Percentiles rank a stretch among this genome's conserved stretches.
Conservation (phyloP, 1,284 basidiomycete genomes). For the Cryptococcus sp. region DNA sequence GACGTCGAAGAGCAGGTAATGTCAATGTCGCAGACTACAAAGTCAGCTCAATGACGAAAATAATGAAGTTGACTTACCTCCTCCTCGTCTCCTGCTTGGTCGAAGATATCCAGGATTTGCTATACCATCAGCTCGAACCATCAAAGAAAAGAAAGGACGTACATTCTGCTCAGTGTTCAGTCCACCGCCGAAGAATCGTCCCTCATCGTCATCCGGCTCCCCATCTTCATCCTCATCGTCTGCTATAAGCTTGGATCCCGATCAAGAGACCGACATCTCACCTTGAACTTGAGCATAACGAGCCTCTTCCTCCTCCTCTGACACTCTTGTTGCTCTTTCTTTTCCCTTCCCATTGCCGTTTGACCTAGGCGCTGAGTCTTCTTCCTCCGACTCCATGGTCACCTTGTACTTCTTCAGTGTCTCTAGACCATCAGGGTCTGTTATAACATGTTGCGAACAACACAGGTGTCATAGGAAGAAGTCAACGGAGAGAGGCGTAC, state of each 20-base stretch:
- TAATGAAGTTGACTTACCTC: slow-evolving; percentile 52
- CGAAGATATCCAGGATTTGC: slow-evolving; percentile 69
- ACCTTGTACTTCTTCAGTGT: slow-evolving; percentile 60
- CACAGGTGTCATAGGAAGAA: background rate
- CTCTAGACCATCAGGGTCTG: slow-evolving; percentile 44
- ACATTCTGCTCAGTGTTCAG: slow-evolving; percentile 84
- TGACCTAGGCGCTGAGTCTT: slow-evolving; percentile 6
- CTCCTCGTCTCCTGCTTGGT: slow-evolving; percentile 55
- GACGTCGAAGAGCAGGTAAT: slow-evolving; percentile 63
- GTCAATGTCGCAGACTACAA: slow-evolving; percentile 49
- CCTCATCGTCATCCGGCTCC: slow-evolving; percentile 82
- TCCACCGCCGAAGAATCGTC: slow-evolving; percentile 88
- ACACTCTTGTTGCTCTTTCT: slow-evolving; percentile 53
- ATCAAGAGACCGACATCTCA: background rate
- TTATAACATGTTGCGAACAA: background rate
- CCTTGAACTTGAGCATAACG: slow-evolving; percentile 54
- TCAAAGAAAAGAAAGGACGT: slow-evolving; percentile 51
- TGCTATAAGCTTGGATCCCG: slow-evolving; percentile 10
- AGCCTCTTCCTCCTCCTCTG: slow-evolving; percentile 46
- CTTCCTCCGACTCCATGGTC: slow-evolving; percentile 19
- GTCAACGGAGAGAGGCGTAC: slow-evolving; percentile 15
- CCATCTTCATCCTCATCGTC: slow-evolving; percentile 65
- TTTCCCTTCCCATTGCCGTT: slow-evolving; percentile 44
- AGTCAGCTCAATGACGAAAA: background rate
- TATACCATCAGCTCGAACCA: slow-evolving; percentile 50